A percentile compares a stretch with the other conserved stretches of the same genome.
Conservation (phyloP, 2,329 filamentous ascomycete species). For the Colletotrichum eleusines region DNA sequence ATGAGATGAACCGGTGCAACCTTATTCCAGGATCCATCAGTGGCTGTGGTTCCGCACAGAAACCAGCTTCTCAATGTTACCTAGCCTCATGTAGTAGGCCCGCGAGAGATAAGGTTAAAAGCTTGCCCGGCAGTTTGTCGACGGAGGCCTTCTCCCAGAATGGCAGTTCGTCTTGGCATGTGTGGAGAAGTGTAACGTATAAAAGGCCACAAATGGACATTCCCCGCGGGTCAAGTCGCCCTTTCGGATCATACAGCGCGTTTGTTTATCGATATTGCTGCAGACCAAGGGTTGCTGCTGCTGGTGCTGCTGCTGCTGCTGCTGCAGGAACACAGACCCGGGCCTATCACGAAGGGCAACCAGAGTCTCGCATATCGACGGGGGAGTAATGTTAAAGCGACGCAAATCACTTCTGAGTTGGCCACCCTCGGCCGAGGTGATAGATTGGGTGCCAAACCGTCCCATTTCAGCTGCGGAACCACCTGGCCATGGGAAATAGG, state of each 20-base stretch:
- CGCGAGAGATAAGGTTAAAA: conserved; percentile 12
- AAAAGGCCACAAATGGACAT: not conserved
- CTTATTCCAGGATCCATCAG: not conserved
- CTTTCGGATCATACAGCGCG: not conserved
- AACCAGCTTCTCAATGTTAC: not conserved
- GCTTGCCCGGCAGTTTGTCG: not conserved
- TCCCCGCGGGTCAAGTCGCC: not conserved
- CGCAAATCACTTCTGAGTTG: not conserved
- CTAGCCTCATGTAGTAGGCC: not conserved
- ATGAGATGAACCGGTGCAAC: not conserved
- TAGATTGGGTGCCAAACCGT: not conserved
- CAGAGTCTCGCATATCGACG: not conserved
- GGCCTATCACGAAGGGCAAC: not conserved
- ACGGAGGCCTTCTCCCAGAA: conserved; percentile 4
- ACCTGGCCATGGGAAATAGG: not conserved
- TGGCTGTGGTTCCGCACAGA: not conserved
- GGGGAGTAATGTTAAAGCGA: not conserved
- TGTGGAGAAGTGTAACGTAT: not conserved
- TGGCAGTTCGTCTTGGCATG: conserved; percentile 7
- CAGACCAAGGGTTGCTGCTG: not conserved
- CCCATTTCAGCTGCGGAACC: too few species aligned
- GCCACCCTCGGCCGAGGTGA: not conserved
- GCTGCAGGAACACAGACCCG: not conserved
- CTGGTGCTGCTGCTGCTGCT: too few species aligned
- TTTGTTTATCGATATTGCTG: not conserved